phyloP scores from a whole-genome alignment of 2,329 filamentous ascomycete genomes.

The Colletotrichum liriopes region DNA sequence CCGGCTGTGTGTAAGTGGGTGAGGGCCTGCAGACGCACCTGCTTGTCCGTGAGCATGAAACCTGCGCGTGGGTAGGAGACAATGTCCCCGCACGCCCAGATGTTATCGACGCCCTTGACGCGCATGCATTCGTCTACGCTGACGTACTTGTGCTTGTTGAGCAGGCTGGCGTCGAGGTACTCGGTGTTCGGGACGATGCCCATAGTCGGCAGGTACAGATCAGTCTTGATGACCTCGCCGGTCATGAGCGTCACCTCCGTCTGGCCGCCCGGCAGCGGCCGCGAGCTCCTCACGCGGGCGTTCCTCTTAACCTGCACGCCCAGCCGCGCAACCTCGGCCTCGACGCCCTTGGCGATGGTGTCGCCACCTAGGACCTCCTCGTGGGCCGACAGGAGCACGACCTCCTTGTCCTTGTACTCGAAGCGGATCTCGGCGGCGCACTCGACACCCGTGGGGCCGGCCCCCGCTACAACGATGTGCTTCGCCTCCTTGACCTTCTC shows the following conservation, averaged over 20 bases:
- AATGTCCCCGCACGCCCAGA: slow-evolving; percentile 71
- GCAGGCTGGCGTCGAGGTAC: slow-evolving; percentile 62
- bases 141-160: slow-evolving; percentile 62
- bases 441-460: slow-evolving; percentile 71
- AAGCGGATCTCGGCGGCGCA: slow-evolving; percentile 68
- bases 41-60: slow-evolving; percentile 73
- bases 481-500: slow-evolving; percentile 61
- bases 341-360: slow-evolving; percentile 57
- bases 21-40: slow-evolving; percentile 53
- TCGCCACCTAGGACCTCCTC: slow-evolving; percentile 62
- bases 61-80: slow-evolving; percentile 68
- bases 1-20: neutral
- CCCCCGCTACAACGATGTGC: slow-evolving; percentile 71
- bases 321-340: slow-evolving; percentile 67
- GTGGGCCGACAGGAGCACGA: slow-evolving; percentile 63
- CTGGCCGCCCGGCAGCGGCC: slow-evolving; percentile 58
- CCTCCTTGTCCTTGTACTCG: slow-evolving; percentile 65
- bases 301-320: slow-evolving; percentile 64
- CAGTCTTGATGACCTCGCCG: slow-evolving; percentile 65
- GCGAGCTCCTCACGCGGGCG: slow-evolving; percentile 57
- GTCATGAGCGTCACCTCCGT: slow-evolving; percentile 64
- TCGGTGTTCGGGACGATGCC: slow-evolving; percentile 70
- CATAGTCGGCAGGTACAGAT: slow-evolving; percentile 71
- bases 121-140: slow-evolving; percentile 67
- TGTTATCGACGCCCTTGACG: slow-evolving; percentile 60